Percentiles rank a stretch among this genome's conserved stretches.
phyloP scores from a whole-genome alignment of 2,329 filamentous ascomycete species.

The Venturia nashicola region DNA sequence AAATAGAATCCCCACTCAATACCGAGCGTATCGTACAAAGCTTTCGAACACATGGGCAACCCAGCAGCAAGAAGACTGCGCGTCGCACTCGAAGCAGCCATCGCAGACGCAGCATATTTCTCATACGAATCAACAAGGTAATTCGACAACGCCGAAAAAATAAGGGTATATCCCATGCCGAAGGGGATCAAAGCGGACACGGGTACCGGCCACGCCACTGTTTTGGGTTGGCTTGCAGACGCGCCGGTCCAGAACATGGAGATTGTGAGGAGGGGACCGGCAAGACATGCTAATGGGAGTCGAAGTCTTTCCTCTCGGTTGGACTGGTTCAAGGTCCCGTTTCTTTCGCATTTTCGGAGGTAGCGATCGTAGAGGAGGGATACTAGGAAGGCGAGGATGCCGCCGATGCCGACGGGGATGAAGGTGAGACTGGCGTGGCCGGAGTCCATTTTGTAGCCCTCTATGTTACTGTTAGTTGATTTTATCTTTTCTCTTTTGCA shows the following conservation, averaged over 20 bases:
- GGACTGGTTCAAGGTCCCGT: not conserved
- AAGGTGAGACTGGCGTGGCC: conserved; percentile 21
- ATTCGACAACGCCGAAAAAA: conserved; percentile 18
- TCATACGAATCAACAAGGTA: conserved; percentile 11
- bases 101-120: conserved; percentile 40
- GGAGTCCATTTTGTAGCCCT: conserved; percentile 18
- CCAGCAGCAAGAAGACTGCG: conserved; percentile 43
- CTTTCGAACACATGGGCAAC: conserved; percentile 46
- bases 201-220: conserved; percentile 25
- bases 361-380: conserved; percentile 23
- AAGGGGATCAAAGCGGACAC: conserved; percentile 21
- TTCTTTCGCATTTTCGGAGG: conserved; percentile 12
- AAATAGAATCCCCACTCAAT: conserved; percentile 28
- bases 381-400: conserved; percentile 18
- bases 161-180: conserved; percentile 16
- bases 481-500: no score
- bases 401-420: conserved; percentile 21
- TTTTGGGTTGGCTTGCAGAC: not conserved
- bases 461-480: conserved; percentile 12
- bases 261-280: not conserved
- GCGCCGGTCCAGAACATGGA: conserved; percentile 6
- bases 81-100: conserved; percentile 46
- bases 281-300: not conserved
- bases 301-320: conserved; percentile 1
- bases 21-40: conserved; percentile 22